Evolutionary conservation across 1,284 basidiomycete genomes (phyloP).

Genomic region (Rhodofomes roseus): DNA sequence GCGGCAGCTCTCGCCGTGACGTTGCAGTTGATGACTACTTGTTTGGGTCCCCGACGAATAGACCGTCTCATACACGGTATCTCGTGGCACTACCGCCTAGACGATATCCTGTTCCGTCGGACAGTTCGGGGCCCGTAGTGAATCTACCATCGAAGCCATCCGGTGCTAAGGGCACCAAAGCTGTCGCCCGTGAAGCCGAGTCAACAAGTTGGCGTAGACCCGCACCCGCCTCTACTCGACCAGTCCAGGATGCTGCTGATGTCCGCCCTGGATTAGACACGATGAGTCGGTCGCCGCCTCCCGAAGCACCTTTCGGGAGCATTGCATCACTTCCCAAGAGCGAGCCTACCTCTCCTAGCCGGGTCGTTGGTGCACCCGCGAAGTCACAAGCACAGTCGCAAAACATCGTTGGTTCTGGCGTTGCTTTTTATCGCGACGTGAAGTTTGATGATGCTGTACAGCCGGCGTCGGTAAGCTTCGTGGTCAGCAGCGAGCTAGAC

Average conservation of each 20-base stretch:
- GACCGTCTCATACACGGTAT: slow-evolving; percentile 42
- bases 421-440: slow-evolving; percentile 68
- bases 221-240: slow-evolving; percentile 10
- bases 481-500: slow-evolving; percentile 73
- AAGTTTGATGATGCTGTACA: slow-evolving; percentile 43
- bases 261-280: slow-evolving; percentile 36
- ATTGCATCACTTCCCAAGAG: slow-evolving; percentile 22
- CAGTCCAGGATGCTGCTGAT: slow-evolving; percentile 9
- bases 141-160: slow-evolving; percentile 39
- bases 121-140: slow-evolving; percentile 25
- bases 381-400: slow-evolving; percentile 44
- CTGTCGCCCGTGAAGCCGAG: slow-evolving; percentile 34
- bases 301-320: slow-evolving; percentile 30
- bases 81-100: slow-evolving; percentile 52
- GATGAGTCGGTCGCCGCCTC: slow-evolving; percentile 59
- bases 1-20: slow-evolving; percentile 57
- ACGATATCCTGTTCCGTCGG: slow-evolving; percentile 4
- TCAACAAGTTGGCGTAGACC: slow-evolving; percentile 55
- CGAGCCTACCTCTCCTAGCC: slow-evolving; percentile 27
- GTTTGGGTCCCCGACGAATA: slow-evolving; percentile 45
- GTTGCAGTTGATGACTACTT: slow-evolving; percentile 71
- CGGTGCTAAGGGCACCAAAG: slow-evolving; percentile 24
- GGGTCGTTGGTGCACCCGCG: slow-evolving; percentile 12
- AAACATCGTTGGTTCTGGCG: slow-evolving; percentile 64
- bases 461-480: slow-evolving; percentile 55